Percentiles rank a stretch among this genome's conserved stretches.
These are phyloP conservation scores for Dioscorea dumetorum DNA, from an alignment of 106 monocot genomes.

Conservation along the genomic window DNA sequence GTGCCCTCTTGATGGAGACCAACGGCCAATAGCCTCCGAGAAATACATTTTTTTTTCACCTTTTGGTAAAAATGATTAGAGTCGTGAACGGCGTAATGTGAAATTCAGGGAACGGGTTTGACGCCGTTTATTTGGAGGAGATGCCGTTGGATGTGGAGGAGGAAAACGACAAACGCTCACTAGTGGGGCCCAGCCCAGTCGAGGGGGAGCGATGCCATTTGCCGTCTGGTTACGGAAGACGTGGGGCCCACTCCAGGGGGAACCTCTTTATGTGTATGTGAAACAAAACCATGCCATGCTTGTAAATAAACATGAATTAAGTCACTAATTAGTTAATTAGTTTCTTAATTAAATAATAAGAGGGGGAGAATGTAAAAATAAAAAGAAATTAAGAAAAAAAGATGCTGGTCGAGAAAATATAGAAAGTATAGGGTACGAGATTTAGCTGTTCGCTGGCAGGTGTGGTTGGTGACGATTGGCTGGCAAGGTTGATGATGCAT, in stretches of 20 bases:
- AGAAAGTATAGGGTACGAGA: too few relatives aligned
- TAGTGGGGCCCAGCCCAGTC: background rate
- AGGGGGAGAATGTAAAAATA: background rate
- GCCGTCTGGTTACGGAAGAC: constrained; percentile 26
- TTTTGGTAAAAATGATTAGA: background rate
- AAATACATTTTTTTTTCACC: too few relatives aligned
- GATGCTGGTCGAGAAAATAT: too few relatives aligned
- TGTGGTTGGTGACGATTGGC: too few relatives aligned
- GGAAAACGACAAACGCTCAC: background rate
- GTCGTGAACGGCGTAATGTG: background rate
- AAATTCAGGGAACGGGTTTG: too few relatives aligned
- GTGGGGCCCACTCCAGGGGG: constrained; percentile 1
- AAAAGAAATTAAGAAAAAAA: background rate
- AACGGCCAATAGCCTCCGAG: background rate
- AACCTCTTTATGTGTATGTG: background rate
- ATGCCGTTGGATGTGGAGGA: background rate
- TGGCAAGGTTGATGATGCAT: background rate
- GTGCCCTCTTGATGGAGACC: background rate
- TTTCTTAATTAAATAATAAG: too few relatives aligned
- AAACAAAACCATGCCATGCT: background rate
- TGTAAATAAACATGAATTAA: background rate
- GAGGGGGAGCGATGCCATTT: constrained; percentile 17
- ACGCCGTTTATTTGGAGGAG: background rate
- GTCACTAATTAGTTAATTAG: background rate
- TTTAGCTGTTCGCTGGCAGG: too few relatives aligned